Evolutionary conservation across 1,284 basidiomycete species (phyloP), one percentile per base, ranked within the genome.

Genomic region (Ceratobasidium theobromae): DNA sequence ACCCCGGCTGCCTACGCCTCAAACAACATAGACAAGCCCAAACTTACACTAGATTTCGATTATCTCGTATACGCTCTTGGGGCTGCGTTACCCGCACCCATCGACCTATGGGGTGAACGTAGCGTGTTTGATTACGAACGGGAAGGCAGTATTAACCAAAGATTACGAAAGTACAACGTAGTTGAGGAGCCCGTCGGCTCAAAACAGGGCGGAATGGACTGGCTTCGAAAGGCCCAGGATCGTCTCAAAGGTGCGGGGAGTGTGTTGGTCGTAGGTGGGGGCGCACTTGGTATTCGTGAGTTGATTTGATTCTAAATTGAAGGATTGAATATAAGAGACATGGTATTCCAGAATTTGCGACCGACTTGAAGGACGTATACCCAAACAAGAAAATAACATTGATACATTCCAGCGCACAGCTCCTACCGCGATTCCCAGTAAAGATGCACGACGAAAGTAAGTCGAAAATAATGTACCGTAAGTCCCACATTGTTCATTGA

Each of bases 251-350:
- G 69, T n/a, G 76, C 77, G 1, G 60, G 72, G 33, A 73, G 72
- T 28, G 74, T 80, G 23, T 67, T 80, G 28, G 74, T 81, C 30
- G 75, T 78, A n/a, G 80, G 80, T 2, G 79, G 76, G 28, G 79
- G 79, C 16, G 79, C 80, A 0, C 71, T 81, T 32, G 80, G 80
- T 35, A 79, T 81, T 48, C 78, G 76, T 77, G 54, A 71, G 75
- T 74, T 21, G 8, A 16, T 38, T 38, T 16, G 18, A 6, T 23
- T 16, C 23, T 54, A 14, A 9, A 38, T 12, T 54, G 18, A 38
- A n/a, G 14, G n/a, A 6, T 6, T 45, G 6, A 11, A 45, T 9
- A n/a, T 11, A 11, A 45, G 18, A 11, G 9, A 5, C 6, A 5
- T 11, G 12, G 8, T 30, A 43, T 43, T 14, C 12, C 53, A 78